Percentiles rank a stretch among this genome's conserved stretches.
These are phyloP conservation scores for Gaultheria prostrata DNA, from an alignment of 148 eudicot genomes.

Conservation along the genomic window DNA sequence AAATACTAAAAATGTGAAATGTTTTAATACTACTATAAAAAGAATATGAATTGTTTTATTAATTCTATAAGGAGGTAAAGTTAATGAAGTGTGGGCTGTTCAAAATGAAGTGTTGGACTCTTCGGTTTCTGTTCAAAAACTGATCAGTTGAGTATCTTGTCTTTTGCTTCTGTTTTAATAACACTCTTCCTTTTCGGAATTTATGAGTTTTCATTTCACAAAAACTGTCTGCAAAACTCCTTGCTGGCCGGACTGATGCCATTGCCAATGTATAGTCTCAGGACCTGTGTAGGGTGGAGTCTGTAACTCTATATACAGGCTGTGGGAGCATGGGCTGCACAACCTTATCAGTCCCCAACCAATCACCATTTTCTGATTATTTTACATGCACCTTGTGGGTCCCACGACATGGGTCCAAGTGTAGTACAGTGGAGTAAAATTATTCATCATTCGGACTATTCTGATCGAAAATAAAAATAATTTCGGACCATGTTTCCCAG, in stretches of 20 bases:
- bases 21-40: no score
- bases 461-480: no score
- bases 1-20: no score
- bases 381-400: background rate
- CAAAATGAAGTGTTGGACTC: no score
- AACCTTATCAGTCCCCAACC: background rate
- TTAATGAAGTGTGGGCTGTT: background rate
- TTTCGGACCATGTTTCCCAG: no score
- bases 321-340: conserved; percentile 1
- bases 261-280: background rate
- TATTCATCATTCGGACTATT: no score
- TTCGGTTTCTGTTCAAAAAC: background rate
- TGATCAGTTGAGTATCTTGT: background rate
- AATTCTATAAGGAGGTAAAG: no score
- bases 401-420: background rate
- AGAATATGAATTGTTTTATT: no score
- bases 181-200: background rate
- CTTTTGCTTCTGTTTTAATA: background rate
- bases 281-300: background rate
- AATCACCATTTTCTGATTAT: background rate
- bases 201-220: background rate
- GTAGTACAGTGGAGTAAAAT: no score
- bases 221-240: background rate
- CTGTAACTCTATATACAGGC: background rate
- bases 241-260: background rate